Base-by-base conservation (phyloP, 345 rosid genomes). In the Cardamine occulta region DNA sequence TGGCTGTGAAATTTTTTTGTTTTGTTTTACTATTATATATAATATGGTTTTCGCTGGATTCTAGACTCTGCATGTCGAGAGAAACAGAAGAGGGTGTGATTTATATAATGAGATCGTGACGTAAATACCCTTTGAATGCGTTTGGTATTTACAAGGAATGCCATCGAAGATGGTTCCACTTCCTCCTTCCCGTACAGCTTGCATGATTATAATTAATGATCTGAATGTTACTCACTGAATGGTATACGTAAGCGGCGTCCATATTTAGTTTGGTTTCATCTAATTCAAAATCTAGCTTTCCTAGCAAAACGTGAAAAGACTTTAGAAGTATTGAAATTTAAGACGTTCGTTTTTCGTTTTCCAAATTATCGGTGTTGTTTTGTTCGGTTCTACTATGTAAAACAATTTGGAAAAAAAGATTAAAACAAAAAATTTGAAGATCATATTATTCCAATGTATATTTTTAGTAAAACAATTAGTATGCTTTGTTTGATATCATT, bases 31-130 rank as follows among this genome's bases (percentile, higher is more conserved):
- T n/a, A 57, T 7, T 26, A 26, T 24, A 37, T 24, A 11, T 47
- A 32, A 58, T 48, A 32, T 35, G 54, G 44, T 26, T 26, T 49
- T 53, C 47, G 23, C 58, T 54, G 10, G 76, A 37, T 64, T 77
- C 76, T 71, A 64, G 76, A 49, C 61, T 77, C 40, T 77, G 80
- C 80, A 71, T 77, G 80, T 64, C 29, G 26, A 77, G 62, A 64
- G 64, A 62, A 61, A 62, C 17, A 24, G 32, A 35, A 48, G 61
- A 7, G 35, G 6, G 72, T 71, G 44, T 13, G 55, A 71, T 64
- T 70, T 70, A 77, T 77, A 77, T 61, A 77, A 63, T 7, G 60
- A 6, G 2, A 3, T 10, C 44, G 48, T 77, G 62, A 71, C 80
- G 66, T 14, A 64, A 56, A 4, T 64, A 71, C 67, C 80, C 76